Base-by-base conservation (phyloP, 306 rosid genomes). In the Vicia villosa region DNA sequence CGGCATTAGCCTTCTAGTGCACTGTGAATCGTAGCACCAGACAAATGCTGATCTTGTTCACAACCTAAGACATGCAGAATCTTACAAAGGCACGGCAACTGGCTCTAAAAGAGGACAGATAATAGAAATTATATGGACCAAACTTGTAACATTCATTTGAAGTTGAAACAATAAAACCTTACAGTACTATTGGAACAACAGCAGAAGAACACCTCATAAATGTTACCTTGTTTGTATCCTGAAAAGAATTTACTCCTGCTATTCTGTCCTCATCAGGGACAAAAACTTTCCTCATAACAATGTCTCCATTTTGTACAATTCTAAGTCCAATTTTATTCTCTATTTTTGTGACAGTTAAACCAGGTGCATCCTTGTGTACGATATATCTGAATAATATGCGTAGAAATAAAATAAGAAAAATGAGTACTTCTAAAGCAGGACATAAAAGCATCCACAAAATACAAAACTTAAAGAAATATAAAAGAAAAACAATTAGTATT, bases 231-330 rank as follows among this genome's bases (percentile, higher is more conserved):
- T 68, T 92, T 65, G 95, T 92, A 79, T 92, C 98, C 82, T 84
- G 91, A 79, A 92, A 92, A 62, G 96, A 86, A 78, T 86, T 83
- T 17, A 92, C 83, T 41, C 89, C 96, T n/a, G 83, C 83, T 65
- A 92, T 76, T 76, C 96, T 86, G 68, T 87, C 92, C 83, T 84
- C 92, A 0, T 84, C 92, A 13, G 92, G 88, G 10, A 92, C 88
- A 77, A 89, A 92, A 26, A 89, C 96, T 52, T 86, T 80, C 34
- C 76, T 79, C 77, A 89, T 63, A 66, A 89, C 79, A 74, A 87
- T 84, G 74, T 92, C 98, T 74, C 98, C 96, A 83, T 92, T 92
- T 77, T 92, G 98, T 68, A 92, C 98, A 1, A 92, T 87, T 75
- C 98, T 78, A 70, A 89, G 79, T 79, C 96, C 96, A 78, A 89